phyloP scores from a whole-genome alignment of 371 early-diverging fungal genomes.

The Umbelopsis sp. region DNA sequence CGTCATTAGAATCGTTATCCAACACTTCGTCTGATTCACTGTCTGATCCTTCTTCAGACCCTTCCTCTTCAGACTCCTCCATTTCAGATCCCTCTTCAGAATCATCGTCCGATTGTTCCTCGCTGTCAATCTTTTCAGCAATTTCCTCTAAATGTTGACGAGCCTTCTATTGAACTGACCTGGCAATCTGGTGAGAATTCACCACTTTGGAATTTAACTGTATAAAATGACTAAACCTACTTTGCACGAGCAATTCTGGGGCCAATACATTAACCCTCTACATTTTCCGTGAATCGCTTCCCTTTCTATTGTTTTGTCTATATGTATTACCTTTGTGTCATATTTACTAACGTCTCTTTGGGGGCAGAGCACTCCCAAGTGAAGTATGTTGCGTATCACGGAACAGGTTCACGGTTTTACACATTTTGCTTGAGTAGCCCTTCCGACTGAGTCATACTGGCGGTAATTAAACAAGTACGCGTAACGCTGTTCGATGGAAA shows the following conservation, averaged over 20 bases:
- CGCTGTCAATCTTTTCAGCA: not conserved
- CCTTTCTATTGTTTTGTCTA: too few relatives aligned
- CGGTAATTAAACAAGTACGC: too few relatives aligned
- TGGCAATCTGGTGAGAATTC: not conserved
- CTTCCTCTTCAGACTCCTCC: not conserved
- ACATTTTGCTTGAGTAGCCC: too few relatives aligned
- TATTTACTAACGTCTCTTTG: too few relatives aligned
- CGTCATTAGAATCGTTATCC: not conserved
- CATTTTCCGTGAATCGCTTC: too few relatives aligned
- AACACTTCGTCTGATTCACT: not conserved
- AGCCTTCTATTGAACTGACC: not conserved
- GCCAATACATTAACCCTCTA: not conserved
- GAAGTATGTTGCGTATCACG: too few relatives aligned
- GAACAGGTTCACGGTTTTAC: too few relatives aligned
- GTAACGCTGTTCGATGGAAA: too few relatives aligned
- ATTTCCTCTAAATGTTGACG: not conserved
- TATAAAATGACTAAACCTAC: not conserved
- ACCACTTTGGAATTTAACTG: too few relatives aligned
- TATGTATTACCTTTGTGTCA: too few relatives aligned
- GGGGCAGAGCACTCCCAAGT: too few relatives aligned
- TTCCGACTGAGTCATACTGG: too few relatives aligned
- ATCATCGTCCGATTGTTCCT: not conserved
- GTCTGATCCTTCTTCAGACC: not conserved
- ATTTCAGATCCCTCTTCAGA: not conserved
- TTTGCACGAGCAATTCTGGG: not conserved